Evolutionary conservation across 2,329 filamentous ascomycete species (phyloP).

Genomic region (Aureobasidium sp.): DNA sequence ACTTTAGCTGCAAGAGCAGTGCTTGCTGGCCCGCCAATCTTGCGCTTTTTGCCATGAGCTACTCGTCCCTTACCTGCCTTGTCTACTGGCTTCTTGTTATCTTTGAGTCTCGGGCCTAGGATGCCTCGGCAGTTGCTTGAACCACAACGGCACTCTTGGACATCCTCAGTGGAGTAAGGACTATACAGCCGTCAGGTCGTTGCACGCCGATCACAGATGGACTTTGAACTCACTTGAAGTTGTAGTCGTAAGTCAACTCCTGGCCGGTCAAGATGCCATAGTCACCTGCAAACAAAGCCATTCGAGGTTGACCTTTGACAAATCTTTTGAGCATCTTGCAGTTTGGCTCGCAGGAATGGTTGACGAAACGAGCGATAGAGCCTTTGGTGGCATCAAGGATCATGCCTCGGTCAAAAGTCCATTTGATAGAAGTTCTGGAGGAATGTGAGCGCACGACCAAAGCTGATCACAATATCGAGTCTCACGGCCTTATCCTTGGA

Average conservation of each 20-base stretch:
- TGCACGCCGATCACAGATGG: not conserved
- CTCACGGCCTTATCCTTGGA: constrained; percentile 90
- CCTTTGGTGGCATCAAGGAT: constrained; percentile 96
- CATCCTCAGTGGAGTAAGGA: constrained; percentile 53
- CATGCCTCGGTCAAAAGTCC: constrained; percentile 97
- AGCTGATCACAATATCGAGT: constrained; percentile 13
- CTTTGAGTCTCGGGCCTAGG: constrained; percentile 49
- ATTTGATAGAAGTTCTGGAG: constrained; percentile 90
- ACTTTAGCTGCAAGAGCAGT: not conserved
- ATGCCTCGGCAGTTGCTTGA: constrained; percentile 53
- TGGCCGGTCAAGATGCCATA: constrained; percentile 87
- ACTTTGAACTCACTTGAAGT: constrained; percentile 56
- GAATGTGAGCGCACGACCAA: not conserved
- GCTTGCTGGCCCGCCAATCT: not conserved
- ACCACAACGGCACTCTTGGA: constrained; percentile 54
- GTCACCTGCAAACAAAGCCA: constrained; percentile 95
- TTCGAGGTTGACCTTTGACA: constrained; percentile 83
- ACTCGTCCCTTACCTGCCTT: constrained; percentile 10
- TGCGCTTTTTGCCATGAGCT: constrained; percentile 9
- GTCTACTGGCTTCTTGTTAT: constrained; percentile 20
- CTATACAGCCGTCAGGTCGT: constrained; percentile 24
- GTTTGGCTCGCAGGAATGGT: constrained; percentile 94
- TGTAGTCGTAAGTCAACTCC: constrained; percentile 90
- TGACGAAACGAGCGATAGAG: constrained; percentile 94
- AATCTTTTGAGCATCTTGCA: constrained; percentile 96